Evolutionary conservation across 2,329 filamentous ascomycete species (phyloP), one percentile per base, ranked within the genome.

Genomic region (Calcarisporium arbuscula): DNA sequence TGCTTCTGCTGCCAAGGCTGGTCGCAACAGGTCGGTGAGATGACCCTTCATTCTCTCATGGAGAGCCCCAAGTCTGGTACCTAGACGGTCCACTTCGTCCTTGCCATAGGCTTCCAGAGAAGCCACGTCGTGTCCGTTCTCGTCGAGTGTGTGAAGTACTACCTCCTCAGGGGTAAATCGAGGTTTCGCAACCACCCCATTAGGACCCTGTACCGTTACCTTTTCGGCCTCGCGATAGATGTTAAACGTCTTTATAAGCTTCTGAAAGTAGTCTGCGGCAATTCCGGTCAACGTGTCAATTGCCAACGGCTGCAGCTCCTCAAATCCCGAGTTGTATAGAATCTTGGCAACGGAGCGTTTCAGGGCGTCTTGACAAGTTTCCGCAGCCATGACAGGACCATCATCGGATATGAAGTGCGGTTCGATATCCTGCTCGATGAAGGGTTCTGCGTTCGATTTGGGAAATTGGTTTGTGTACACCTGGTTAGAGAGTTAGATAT

Each of bases 391-490:
- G 23, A 95, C 76, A 8, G 92, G 83, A 1, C 90, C 87, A 40
- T 90, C 80, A 47, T 94, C 89, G 23, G 85, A 85, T 35, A 92
- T 80, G 36, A 95, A 90, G 53, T 92, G 83, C n/a, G 88, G 77
- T 32, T 88, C 82, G 34, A 92, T 80, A 52, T 96, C 92, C 27
- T 77, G 72, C 61, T 98, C 92, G 14, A 82, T 64, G 43, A 98
- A 95, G 1, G 87, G 85, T 53, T 90, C 82, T 1, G 85, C 85
- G 43, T 95, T 86, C 54, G 94, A 95, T 62, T 95, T 95, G 45
- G 90, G 88, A 51, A 98, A 98, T 58, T 98, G 92, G 53, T 98
- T 98, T 52, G 89, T 85, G 56, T 98, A 98, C 55, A 94, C 85
- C 84, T 92, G 21, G 35, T 25, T 15, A 32, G 16, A 21, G n/a